phyloP scores from a whole-genome alignment of 352 stramenopile genomes.

The Phytophthora megakarya region DNA sequence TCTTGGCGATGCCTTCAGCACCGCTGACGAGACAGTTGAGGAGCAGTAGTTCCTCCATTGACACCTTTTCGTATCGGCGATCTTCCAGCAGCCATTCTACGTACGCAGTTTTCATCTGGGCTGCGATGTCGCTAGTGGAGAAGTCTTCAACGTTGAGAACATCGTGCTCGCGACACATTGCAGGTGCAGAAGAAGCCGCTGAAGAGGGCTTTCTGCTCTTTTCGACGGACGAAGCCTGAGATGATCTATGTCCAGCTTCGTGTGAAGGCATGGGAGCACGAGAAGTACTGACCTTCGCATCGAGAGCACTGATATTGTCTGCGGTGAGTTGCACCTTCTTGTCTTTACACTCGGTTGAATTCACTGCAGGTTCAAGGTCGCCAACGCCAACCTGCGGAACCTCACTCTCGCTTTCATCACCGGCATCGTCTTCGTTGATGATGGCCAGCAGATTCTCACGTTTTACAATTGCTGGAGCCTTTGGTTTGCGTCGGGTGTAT shows the following conservation, averaged over 20 bases:
- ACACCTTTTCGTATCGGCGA: constrained; percentile 32
- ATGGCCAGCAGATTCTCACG: constrained; percentile 23
- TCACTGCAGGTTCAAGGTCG: constrained; percentile 3
- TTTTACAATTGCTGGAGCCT: constrained; percentile 28
- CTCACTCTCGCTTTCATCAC: constrained; percentile 19
- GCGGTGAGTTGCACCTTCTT: constrained; percentile 14
- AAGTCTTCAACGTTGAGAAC: constrained; percentile 34
- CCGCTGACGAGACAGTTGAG: constrained; percentile 35
- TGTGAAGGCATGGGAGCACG: constrained; percentile 13
- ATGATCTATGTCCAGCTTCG: constrained; percentile 18
- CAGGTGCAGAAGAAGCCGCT: constrained; percentile 19
- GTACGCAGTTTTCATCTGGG: constrained; percentile 33
- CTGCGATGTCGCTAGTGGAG: constrained; percentile 26
- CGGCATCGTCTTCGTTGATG: constrained; percentile 25
- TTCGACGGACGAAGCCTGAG: constrained; percentile 32
- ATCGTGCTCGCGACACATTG: constrained; percentile 31
- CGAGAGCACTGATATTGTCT: constrained; percentile 3
- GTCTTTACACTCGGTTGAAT: not conserved
- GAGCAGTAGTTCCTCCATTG: constrained; percentile 33
- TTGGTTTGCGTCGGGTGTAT: constrained; percentile 54
- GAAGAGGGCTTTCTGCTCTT: constrained; percentile 19
- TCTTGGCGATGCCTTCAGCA: constrained; percentile 33
- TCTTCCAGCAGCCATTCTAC: constrained; percentile 37
- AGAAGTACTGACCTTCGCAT: constrained; percentile 22
- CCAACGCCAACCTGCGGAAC: constrained; percentile 5